Conservation (phyloP, 495 filamentous ascomycete species). For the Aspergillus cavernicola region DNA sequence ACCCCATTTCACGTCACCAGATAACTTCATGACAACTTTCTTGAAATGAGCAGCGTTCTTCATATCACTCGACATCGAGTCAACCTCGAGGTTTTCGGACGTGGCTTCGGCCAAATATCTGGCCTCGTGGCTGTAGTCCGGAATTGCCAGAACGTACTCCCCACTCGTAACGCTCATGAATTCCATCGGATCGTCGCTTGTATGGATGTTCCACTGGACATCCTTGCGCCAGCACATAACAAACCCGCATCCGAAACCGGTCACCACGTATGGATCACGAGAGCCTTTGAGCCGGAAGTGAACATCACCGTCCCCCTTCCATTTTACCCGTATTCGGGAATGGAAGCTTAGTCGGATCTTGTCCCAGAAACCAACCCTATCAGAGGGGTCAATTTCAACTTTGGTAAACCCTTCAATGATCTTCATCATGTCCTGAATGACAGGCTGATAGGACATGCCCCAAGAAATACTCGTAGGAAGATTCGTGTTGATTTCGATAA, state of each 20-base stretch:
- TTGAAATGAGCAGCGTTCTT: conserved; percentile 81
- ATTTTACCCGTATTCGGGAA: conserved; percentile 81
- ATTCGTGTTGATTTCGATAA: conserved; percentile 86
- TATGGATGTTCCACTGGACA: conserved; percentile 78
- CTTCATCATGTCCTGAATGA: conserved; percentile 99
- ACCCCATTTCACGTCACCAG: conserved; percentile 86
- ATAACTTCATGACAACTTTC: conserved; percentile 97
- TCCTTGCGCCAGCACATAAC: conserved; percentile 97
- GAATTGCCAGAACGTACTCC: conserved; percentile 89
- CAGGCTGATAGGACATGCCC: conserved; percentile 96
- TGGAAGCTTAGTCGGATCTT: conserved; percentile 95
- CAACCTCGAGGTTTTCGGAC: conserved; percentile 58
- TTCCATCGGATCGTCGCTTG: conserved; percentile 77
- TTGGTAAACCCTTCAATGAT: conserved; percentile 97
- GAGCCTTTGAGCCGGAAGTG: conserved; percentile 89
- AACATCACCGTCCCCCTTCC: conserved; percentile 94
- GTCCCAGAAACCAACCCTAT: conserved; percentile 96
- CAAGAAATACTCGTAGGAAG: conserved; percentile 91
- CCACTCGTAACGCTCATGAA: conserved; percentile 96
- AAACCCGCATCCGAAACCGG: conserved; percentile 88
- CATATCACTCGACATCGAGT: conserved; percentile 58
- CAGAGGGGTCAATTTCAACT: conserved; percentile 86
- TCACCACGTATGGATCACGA: conserved; percentile 90
- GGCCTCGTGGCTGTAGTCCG: conserved; percentile 87
- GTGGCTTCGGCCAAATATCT: conserved; percentile 57